These are phyloP conservation scores for Rutstroemia sp. DNA, from an alignment of 2,329 filamentous ascomycete species.

Conservation along the genomic window DNA sequence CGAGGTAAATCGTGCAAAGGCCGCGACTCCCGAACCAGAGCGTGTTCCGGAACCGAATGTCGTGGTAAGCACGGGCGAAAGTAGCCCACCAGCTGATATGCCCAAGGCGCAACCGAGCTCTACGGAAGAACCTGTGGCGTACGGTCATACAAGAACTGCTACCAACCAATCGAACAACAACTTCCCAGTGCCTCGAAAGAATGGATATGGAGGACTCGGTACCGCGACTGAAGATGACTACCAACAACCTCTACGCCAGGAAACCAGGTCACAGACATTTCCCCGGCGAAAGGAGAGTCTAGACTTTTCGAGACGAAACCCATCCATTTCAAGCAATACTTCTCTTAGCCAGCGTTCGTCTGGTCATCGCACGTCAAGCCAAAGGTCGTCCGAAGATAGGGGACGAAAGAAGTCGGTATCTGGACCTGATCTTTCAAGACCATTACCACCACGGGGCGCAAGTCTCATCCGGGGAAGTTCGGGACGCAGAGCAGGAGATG, in stretches of 20 bases:
- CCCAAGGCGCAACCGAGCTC: slow-evolving; percentile 8
- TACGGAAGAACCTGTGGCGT: slow-evolving; percentile 16
- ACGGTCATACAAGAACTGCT: slow-evolving; percentile 20
- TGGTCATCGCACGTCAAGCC: not conserved
- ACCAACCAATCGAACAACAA: slow-evolving; percentile 18
- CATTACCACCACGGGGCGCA: slow-evolving; percentile 25
- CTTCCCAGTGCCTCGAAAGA: slow-evolving; percentile 32
- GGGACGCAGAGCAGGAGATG: slow-evolving; percentile 17
- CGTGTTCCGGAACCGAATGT: slow-evolving; percentile 25
- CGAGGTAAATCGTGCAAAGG: slow-evolving; percentile 36
- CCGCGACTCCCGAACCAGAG: slow-evolving; percentile 16
- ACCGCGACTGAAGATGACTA: slow-evolving; percentile 36
- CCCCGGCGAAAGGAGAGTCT: slow-evolving; percentile 19
- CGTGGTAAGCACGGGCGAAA: slow-evolving; percentile 15
- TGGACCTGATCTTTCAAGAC: slow-evolving; percentile 25
- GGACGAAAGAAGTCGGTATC: slow-evolving; percentile 20
- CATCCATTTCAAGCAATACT: not conserved
- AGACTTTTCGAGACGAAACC: slow-evolving; percentile 4
- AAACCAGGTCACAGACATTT: slow-evolving; percentile 28
- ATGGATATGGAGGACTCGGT: slow-evolving; percentile 53
- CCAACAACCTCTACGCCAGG: slow-evolving; percentile 31
- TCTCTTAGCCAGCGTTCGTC: not conserved
- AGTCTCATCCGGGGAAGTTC: slow-evolving; percentile 23
- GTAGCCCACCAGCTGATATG: slow-evolving; percentile 7
- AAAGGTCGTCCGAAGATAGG: slow-evolving; percentile 1